Evolutionary conservation across 2,329 filamentous ascomycete genomes (phyloP), one percentile per base, ranked within the genome.

Genomic region (Hypomyces perniciosus): DNA sequence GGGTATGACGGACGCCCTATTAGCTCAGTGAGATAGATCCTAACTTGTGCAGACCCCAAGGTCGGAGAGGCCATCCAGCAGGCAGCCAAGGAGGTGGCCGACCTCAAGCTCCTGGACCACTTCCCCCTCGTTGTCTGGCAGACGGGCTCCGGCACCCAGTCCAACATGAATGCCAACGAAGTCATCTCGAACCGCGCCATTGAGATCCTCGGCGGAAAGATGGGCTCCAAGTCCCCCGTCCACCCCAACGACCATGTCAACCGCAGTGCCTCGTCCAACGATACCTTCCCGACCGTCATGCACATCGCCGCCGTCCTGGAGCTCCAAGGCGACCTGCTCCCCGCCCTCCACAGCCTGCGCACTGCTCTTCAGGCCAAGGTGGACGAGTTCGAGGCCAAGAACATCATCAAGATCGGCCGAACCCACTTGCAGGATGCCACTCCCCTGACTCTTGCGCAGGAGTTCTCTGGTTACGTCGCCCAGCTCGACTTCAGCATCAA

Each of bases 101-200:
- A 88, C 57, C 84, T 93, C 67, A 95, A 96, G 80, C 85, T 97
- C 63, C 72, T 95, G 65, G 91, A 96, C 72, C 92, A 97, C 79
- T 97, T 99, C 76, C 93, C 93, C 59, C 88, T 97, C 55, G 92
- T 97, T 51, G 92, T 99, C 67, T 99, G 93, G 93, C 93, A 99
- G 79, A 99, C 93, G 49, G 93, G 93, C 57, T 97, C 93, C 46
- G 93, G 93, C 68, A 97, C 93, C 30, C 93, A 97, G 79, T 96
- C 91, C 71, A 97, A 96, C 83, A 97, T 97, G 93, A 99, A 99
- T 77, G 91, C 92, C 69, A 99, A 99, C 78, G 93, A 99, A 72
- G 93, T 99, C 72, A 97, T 99, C 72, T 96, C 92, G 59, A 99
- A 97, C 82, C 89, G 93, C 59, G 93, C 93, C 59, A 97, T 97